These are phyloP conservation scores for Silene latifolia DNA, from an alignment of 148 eudicot genomes.

Conservation along the genomic window DNA sequence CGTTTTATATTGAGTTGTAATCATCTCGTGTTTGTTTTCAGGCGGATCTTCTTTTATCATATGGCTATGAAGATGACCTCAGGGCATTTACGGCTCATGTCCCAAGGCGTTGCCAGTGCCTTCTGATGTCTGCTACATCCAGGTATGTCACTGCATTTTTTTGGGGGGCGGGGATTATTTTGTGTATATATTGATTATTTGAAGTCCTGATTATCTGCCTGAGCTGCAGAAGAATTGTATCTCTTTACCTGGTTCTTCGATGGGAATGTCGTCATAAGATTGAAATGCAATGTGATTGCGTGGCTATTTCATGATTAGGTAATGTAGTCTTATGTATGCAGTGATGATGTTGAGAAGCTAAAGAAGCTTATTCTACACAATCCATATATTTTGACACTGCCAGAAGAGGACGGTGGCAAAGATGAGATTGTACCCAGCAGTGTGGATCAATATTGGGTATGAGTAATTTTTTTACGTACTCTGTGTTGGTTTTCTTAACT, in stretches of 20 bases:
- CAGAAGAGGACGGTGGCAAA: conserved; percentile 70
- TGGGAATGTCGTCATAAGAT: background rate
- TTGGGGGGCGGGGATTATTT: too few relatives aligned
- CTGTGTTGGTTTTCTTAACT: background rate
- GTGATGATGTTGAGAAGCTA: conserved; percentile 90
- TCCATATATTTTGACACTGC: conserved; percentile 72
- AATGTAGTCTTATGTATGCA: conserved; percentile 26
- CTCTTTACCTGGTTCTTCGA: background rate
- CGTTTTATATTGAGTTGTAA: background rate
- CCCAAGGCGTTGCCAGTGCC: conserved; percentile 84
- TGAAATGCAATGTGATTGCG: background rate
- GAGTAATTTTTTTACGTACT: conserved; percentile 1
- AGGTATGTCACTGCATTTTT: conserved; percentile 43
- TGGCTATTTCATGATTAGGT: background rate
- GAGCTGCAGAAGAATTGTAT: background rate
- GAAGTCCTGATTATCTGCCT: background rate
- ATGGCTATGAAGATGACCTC: conserved; percentile 86
- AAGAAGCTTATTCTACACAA: conserved; percentile 83
- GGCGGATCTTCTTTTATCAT: conserved; percentile 95
- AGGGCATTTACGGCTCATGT: conserved; percentile 71
- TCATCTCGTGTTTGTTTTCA: conserved; percentile 30
- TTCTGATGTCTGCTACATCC: conserved; percentile 96
- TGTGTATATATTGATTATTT: background rate
- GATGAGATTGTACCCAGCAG: conserved; percentile 81
- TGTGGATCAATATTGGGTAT: conserved; percentile 87